Conservation (phyloP, 2,329 filamentous ascomycete species). For the Cylindrodendrum hubeiense region DNA sequence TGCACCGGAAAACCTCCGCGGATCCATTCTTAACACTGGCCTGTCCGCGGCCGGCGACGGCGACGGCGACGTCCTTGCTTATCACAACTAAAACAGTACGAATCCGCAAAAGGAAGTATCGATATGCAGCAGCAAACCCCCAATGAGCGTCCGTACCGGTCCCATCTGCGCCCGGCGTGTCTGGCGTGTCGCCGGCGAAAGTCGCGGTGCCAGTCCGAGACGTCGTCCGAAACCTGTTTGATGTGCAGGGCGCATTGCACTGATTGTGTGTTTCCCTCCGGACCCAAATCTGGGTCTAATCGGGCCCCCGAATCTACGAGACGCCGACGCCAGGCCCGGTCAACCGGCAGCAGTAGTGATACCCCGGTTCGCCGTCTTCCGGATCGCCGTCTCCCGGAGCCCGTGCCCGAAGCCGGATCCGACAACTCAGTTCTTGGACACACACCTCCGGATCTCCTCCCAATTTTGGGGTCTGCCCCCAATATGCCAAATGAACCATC, state of each 20-base stretch:
- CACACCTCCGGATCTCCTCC: neutral
- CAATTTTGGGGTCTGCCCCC: neutral
- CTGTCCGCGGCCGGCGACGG: slow-evolving; percentile 16
- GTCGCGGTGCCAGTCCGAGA: slow-evolving; percentile 70
- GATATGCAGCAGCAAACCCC: slow-evolving; percentile 26
- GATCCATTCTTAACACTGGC: neutral
- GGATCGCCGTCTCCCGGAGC: slow-evolving; percentile 2
- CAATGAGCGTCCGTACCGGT: slow-evolving; percentile 65
- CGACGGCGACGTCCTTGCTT: neutral
- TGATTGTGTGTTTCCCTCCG: slow-evolving; percentile 66
- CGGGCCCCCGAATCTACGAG: slow-evolving; percentile 33
- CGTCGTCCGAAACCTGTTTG: slow-evolving; percentile 64
- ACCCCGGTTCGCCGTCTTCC: slow-evolving; percentile 14
- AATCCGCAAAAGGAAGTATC: neutral
- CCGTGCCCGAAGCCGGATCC: neutral
- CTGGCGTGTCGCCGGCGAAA: slow-evolving; percentile 71
- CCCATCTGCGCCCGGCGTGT: slow-evolving; percentile 72
- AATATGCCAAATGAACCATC: neutral
- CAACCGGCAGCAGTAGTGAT: slow-evolving; percentile 3
- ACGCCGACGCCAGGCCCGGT: slow-evolving; percentile 25
- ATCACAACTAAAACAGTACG: neutral
- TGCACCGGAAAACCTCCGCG: slow-evolving; percentile 13
- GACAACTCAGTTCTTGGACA: neutral
- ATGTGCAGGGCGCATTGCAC: slow-evolving; percentile 70
- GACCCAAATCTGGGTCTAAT: slow-evolving; percentile 36